Evolutionary conservation across 2,329 filamentous ascomycete species (phyloP), one percentile per base, ranked within the genome.

Genomic region (Exserohilum rostratum): DNA sequence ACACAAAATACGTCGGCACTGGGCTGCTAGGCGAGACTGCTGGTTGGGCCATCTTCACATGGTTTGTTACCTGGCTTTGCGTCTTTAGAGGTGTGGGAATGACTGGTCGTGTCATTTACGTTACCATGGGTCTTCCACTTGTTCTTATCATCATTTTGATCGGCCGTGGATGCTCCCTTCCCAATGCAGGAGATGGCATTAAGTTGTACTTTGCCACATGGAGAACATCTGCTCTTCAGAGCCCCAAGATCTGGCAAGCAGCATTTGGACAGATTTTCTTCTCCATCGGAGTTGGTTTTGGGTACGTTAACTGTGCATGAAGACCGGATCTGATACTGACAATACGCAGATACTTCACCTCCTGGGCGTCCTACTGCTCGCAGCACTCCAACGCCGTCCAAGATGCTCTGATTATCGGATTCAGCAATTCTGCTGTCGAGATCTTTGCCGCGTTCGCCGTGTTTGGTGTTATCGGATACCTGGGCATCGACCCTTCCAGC

Each of bases 241-340:
- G 27, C 17, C 80, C 80, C 0, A 74, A 74, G 1, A 77, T 84
- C 5, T 85, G 82, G 82, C 82, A 84, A 65, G 82, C 80, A 13
- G 82, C 82, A 20, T 37, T 48, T 55, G 50, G 50, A 0, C 82
- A 85, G 53, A 81, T 84, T 47, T 84, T 84, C 66, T 84, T 83
- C 68, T 82, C 79, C 0, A 83, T 79, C 0, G 82, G 82, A 6
- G 79, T 61, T 2, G 56, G 53, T 2, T 56, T 59, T 20, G 81
- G 82, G 4, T 84, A 79, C 72, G 55, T 77, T 82, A 62, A 79
- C 80, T 4, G 1, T 0, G 5, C 1, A 13, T 6, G 6, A 5
- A 7, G 3, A 39, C n/a, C 12, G 10, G 0, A 34, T 5, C 13
- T 40, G 20, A 33, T 33, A 25, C n/a, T 49, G 20, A 49, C 18